phyloP scores from a whole-genome alignment of 2,329 filamentous ascomycete species.

The Amauroascus verrucosus region DNA sequence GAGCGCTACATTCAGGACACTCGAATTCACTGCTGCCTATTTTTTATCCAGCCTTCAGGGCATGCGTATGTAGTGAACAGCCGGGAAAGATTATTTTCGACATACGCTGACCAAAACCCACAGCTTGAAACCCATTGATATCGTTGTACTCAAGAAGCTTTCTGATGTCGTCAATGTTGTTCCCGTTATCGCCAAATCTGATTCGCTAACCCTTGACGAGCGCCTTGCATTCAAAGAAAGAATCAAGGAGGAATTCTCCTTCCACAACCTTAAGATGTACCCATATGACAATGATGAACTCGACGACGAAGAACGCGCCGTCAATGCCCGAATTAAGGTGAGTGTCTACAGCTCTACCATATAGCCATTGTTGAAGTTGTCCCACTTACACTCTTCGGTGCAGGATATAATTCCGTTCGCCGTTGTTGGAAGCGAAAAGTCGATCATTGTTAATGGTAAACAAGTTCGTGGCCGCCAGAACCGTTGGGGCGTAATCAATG shows the following conservation, averaged over 20 bases:
- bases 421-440: slow-evolving; percentile 95
- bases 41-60: slow-evolving; percentile 98
- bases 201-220: slow-evolving; percentile 92
- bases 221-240: slow-evolving; percentile 93
- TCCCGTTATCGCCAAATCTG: slow-evolving; percentile 95
- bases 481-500: slow-evolving; percentile 98
- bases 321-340: slow-evolving; percentile 97
- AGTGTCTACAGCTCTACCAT: slow-evolving; percentile 16
- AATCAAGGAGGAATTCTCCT: slow-evolving; percentile 98
- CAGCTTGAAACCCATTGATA: slow-evolving; percentile 91
- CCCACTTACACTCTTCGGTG: neutral
- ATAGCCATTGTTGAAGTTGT: neutral
- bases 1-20: slow-evolving; percentile 99
- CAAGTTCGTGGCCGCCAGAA: slow-evolving; percentile 97
- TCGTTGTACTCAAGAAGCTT: slow-evolving; percentile 98
- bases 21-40: slow-evolving; percentile 97
- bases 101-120: slow-evolving; percentile 5
- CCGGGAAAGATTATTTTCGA: neutral
- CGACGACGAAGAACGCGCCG: slow-evolving; percentile 85
- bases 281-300: slow-evolving; percentile 99
- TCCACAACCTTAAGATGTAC: slow-evolving; percentile 99
- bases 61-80: slow-evolving; percentile 53
- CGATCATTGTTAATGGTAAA: slow-evolving; percentile 93
- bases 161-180: slow-evolving; percentile 99
- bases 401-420: slow-evolving; percentile 93